Conservation (phyloP, 257 asterid species). For the Echites panduratus region DNA sequence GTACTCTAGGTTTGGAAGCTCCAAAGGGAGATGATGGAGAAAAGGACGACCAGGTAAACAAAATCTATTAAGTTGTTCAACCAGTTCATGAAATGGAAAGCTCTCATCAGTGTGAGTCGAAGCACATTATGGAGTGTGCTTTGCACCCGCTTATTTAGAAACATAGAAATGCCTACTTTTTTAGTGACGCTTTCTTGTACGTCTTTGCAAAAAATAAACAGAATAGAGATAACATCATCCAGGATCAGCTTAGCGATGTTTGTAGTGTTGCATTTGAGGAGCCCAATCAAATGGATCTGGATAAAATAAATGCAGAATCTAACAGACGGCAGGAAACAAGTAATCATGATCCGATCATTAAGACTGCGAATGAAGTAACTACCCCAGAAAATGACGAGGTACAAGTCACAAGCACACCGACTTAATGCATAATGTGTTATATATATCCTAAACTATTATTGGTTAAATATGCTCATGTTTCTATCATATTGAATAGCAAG, state of each 20-base stretch:
- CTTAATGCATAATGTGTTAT: background rate
- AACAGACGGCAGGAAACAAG: background rate
- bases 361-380: slow-evolving; percentile 12
- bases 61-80: background rate
- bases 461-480: slow-evolving; percentile 7
- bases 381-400: slow-evolving; percentile 25
- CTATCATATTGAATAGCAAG: slow-evolving; percentile 17
- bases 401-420: background rate
- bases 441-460: background rate
- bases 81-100: slow-evolving; percentile 5
- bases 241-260: slow-evolving; percentile 13
- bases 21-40: background rate
- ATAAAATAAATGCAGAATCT: slow-evolving; percentile 8
- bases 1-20: background rate
- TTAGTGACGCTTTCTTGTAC: background rate
- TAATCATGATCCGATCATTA: slow-evolving; percentile 6
- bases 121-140: background rate
- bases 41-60: slow-evolving; percentile 7
- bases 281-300: slow-evolving; percentile 13
- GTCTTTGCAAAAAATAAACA: slow-evolving; percentile 12
- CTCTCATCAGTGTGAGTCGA: background rate
- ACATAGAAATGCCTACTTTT: background rate
- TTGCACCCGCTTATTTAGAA: background rate
- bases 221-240: slow-evolving; percentile 7
- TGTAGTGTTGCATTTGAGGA: slow-evolving; percentile 10